Evolutionary conservation across 2,329 filamentous ascomycete genomes (phyloP).

Genomic region (Hymenoscyphus infarciens): DNA sequence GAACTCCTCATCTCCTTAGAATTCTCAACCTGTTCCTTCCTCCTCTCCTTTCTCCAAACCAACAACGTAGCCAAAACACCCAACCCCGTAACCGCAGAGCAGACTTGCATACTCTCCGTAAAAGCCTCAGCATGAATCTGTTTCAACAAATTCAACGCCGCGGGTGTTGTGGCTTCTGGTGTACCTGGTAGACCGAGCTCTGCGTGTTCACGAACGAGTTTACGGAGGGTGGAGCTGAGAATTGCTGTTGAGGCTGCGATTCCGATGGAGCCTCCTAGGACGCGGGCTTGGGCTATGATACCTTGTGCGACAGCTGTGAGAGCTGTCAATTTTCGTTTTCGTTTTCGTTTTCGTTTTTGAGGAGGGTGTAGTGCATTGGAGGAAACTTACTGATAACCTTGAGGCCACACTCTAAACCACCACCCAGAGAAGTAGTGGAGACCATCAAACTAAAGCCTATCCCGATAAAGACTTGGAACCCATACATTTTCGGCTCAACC

Average conservation of each 20-base stretch:
- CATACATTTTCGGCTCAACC: conserved; percentile 39
- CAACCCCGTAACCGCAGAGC: conserved; percentile 17
- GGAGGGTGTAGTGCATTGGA: too few species aligned
- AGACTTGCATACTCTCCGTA: conserved; percentile 25
- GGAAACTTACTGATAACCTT: conserved; percentile 25
- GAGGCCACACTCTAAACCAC: conserved; percentile 48
- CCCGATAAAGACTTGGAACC: conserved; percentile 54
- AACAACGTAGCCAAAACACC: conserved; percentile 17
- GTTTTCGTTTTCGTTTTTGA: too few species aligned
- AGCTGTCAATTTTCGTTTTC: too few species aligned
- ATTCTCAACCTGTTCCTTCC: conserved; percentile 12
- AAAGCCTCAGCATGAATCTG: conserved; percentile 27
- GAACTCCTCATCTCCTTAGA: background rate
- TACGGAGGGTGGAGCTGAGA: conserved; percentile 34
- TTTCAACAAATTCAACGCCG: conserved; percentile 12
- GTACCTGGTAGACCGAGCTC: too few species aligned
- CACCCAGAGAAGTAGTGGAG: conserved; percentile 44
- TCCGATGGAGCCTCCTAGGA: conserved; percentile 57
- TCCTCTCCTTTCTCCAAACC: conserved; percentile 12
- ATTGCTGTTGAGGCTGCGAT: conserved; percentile 57
- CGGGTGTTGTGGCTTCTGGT: background rate
- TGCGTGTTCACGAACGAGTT: conserved; percentile 17
- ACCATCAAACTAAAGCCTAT: conserved; percentile 52
- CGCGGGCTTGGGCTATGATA: conserved; percentile 55
- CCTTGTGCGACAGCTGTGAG: conserved; percentile 50